Evolutionary conservation across 2,329 filamentous ascomycete genomes (phyloP).

Genomic region (Beauveria medogensis): DNA sequence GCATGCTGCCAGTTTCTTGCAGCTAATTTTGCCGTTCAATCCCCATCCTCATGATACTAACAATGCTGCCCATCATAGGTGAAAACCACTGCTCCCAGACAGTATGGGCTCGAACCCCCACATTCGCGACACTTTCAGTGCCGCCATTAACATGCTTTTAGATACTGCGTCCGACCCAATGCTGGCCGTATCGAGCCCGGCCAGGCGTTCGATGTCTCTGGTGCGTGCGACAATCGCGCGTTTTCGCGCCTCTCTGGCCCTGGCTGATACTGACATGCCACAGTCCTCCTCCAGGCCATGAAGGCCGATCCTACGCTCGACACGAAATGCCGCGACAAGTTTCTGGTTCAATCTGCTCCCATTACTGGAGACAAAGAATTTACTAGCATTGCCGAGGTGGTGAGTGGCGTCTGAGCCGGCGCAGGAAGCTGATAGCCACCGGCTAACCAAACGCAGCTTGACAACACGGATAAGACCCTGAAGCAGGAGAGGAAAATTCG

Average conservation of each 20-base stretch:
- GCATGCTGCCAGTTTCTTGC: neutral
- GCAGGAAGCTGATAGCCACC: neutral
- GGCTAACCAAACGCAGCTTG: constrained; percentile 53
- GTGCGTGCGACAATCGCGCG: constrained; percentile 40
- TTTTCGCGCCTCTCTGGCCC: neutral
- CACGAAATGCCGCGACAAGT: constrained; percentile 93
- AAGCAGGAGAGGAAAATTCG: constrained; percentile 95
- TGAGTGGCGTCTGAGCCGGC: constrained; percentile 35
- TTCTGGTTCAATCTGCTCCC: constrained; percentile 85
- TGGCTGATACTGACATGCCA: neutral
- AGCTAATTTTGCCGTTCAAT: neutral
- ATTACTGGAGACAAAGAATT: constrained; percentile 81
- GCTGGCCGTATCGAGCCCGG: constrained; percentile 91
- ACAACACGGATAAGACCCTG: constrained; percentile 64
- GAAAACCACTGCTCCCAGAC: constrained; percentile 97
- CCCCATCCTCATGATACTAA: constrained; percentile 17
- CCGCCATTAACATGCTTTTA: constrained; percentile 30
- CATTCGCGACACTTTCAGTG: neutral
- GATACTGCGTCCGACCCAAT: constrained; percentile 96
- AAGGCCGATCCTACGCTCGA: constrained; percentile 84
- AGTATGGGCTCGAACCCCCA: constrained; percentile 54
- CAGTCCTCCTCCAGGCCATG: constrained; percentile 95
- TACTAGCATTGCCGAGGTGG: constrained; percentile 70
- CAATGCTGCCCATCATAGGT: constrained; percentile 50
- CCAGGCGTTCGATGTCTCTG: constrained; percentile 83